A percentile compares a stretch with the other conserved stretches of the same genome.
These are phyloP conservation scores for Phaeotremella skinneri DNA, from an alignment of 768 basidiomycete species.

Conservation along the genomic window DNA sequence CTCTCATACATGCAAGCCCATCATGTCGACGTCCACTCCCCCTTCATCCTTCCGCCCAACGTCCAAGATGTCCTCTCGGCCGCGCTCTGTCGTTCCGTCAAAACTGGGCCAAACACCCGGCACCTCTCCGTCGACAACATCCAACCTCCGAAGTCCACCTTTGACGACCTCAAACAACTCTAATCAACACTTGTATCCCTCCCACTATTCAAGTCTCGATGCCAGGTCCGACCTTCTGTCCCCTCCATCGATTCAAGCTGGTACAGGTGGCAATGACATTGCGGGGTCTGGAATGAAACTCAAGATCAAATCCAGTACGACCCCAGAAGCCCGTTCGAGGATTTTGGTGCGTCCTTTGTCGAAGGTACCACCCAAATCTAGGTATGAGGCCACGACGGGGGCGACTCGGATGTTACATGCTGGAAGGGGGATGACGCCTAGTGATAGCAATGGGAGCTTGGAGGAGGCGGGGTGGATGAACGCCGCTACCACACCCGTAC, in stretches of 20 bases:
- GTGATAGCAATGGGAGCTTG: slow-evolving; percentile 28
- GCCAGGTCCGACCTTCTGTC: slow-evolving; percentile 11
- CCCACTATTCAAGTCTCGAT: slow-evolving; percentile 7
- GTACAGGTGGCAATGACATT: slow-evolving; percentile 20
- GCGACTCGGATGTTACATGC: background rate
- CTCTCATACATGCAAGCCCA: background rate
- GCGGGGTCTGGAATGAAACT: slow-evolving; percentile 20
- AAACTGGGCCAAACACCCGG: slow-evolving; percentile 6
- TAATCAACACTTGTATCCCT: slow-evolving; percentile 14
- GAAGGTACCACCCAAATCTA: background rate
- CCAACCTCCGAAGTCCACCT: slow-evolving; percentile 13
- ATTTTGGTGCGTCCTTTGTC: slow-evolving; percentile 22
- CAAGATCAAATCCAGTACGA: slow-evolving; percentile 42
- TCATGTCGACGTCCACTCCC: slow-evolving; percentile 11
- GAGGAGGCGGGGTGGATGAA: slow-evolving; percentile 18
- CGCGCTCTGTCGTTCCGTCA: slow-evolving; percentile 9
- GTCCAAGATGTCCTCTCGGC: slow-evolving; percentile 17
- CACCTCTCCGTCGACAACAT: background rate
- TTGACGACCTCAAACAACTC: slow-evolving; percentile 25
- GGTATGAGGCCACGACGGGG: background rate
- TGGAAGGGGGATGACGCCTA: slow-evolving; percentile 26
- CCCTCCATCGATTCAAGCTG: background rate
- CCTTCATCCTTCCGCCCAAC: background rate
- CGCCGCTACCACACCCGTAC: background rate
- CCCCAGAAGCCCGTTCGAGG: slow-evolving; percentile 41